Evolutionary conservation across 805 yeast genomes (phyloP).

Genomic region (Saccharomyces cerevisiae): DNA sequence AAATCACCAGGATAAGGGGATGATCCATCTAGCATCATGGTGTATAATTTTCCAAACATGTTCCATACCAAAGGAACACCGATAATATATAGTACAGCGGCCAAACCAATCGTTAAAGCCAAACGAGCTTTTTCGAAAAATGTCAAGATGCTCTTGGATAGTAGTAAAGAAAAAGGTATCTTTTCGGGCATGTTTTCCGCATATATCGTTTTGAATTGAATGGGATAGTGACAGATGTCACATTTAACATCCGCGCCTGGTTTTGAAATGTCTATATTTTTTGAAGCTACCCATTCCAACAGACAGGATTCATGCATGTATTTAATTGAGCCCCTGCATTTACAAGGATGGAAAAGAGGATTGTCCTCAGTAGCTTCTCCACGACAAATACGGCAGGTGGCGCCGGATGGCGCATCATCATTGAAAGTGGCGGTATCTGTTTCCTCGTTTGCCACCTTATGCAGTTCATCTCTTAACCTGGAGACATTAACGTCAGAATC

Average conservation of each 20-base stretch:
- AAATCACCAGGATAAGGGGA: conserved; percentile 35
- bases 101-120: conserved; percentile 13
- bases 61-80: conserved; percentile 56
- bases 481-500: not conserved
- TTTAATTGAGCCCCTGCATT: conserved; percentile 86
- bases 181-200: conserved; percentile 54
- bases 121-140: conserved; percentile 11
- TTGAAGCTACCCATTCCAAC: conserved; percentile 66
- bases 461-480: not conserved
- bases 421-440: not conserved
- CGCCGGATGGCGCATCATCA: conserved; percentile 9
- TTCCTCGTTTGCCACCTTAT: conserved; percentile 1
- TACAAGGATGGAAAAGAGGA: conserved; percentile 86
- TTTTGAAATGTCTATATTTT: conserved; percentile 25
- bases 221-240: conserved; percentile 80
- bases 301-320: conserved; percentile 91
- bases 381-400: conserved; percentile 84
- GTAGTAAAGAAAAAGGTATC: conserved; percentile 48
- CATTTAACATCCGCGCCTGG: conserved; percentile 52
- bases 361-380: conserved; percentile 75
- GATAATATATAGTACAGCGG: conserved; percentile 34
- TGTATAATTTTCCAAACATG: conserved; percentile 43
- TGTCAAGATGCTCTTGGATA: conserved; percentile 32
- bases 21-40: conserved; percentile 48
- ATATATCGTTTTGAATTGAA: conserved; percentile 59